phyloP scores from a whole-genome alignment of 805 yeast species.

The Zygosaccharomyces kombuchaensis region DNA sequence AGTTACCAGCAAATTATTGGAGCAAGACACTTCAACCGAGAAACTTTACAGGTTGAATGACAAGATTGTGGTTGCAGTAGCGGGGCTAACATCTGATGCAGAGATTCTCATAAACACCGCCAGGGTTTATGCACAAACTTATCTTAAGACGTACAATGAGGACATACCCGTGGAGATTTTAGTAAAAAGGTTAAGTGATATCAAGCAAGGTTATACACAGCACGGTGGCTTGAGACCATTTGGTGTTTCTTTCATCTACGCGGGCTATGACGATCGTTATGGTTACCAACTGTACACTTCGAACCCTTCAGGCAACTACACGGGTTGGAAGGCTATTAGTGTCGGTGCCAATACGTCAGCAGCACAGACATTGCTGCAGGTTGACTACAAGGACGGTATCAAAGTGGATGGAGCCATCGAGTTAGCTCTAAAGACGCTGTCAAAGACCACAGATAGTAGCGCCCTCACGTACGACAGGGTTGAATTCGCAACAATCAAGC shows the following conservation, averaged over 20 bases:
- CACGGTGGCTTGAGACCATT: slow-evolving; percentile 98
- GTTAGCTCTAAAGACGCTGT: slow-evolving; percentile 83
- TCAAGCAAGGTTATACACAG: slow-evolving; percentile 97
- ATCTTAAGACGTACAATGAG: slow-evolving; percentile 82
- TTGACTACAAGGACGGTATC: slow-evolving; percentile 85
- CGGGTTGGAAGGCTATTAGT: slow-evolving; percentile 97
- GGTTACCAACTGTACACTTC: slow-evolving; percentile 92
- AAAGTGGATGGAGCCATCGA: slow-evolving; percentile 71
- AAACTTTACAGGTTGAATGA: slow-evolving; percentile 84
- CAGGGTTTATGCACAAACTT: slow-evolving; percentile 77
- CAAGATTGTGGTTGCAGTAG: slow-evolving; percentile 86
- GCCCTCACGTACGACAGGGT: slow-evolving; percentile 83
- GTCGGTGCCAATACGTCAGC: slow-evolving; percentile 96
- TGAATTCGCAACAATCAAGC: slow-evolving; percentile 80
- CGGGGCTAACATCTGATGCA: slow-evolving; percentile 98
- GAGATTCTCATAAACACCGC: slow-evolving; percentile 83
- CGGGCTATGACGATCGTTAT: slow-evolving; percentile 87
- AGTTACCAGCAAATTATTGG: slow-evolving; percentile 86
- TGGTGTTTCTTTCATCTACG: slow-evolving; percentile 94
- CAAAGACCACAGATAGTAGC: slow-evolving; percentile 90
- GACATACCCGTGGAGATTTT: slow-evolving; percentile 90
- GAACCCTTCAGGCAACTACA: slow-evolving; percentile 95
- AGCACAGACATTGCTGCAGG: slow-evolving; percentile 92
- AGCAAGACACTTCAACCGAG: slow-evolving; percentile 90
- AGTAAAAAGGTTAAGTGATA: slow-evolving; percentile 84